Percentiles rank a stretch among this genome's conserved stretches.
Evolutionary conservation across 78 protist genomes (phyloP).

Genomic region (Dictyostelium capitatum): DNA sequence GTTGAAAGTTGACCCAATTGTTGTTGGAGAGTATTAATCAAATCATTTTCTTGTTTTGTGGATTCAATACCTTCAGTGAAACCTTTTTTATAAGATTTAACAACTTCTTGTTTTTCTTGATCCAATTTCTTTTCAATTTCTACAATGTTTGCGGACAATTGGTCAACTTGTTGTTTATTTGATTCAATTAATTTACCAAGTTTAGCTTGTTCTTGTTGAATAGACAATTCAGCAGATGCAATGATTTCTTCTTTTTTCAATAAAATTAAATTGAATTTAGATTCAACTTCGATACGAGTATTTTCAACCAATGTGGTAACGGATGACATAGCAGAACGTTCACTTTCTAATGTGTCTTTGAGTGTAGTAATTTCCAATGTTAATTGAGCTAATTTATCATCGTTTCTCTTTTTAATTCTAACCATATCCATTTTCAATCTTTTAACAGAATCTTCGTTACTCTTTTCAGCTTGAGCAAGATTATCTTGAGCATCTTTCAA

Average conservation of each 20-base stretch:
- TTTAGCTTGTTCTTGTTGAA: neutral
- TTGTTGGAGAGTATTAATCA: constrained; percentile 4
- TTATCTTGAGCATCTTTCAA: constrained; percentile 69
- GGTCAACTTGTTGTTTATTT: constrained; percentile 4
- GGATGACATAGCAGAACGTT: constrained; percentile 38
- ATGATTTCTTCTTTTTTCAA: constrained; percentile 39
- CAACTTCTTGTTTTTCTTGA: constrained; percentile 32
- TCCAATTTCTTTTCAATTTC: neutral
- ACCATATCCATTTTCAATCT: constrained; percentile 57
- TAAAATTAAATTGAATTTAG: constrained; percentile 20
- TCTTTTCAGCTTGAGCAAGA: constrained; percentile 50
- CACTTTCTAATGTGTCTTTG: constrained; percentile 60
- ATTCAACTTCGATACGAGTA: constrained; percentile 45
- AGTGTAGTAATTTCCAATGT: constrained; percentile 48
- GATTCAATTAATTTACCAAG: neutral
- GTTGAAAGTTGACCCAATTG: constrained; percentile 6
- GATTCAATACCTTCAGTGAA: constrained; percentile 61
- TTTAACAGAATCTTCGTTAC: constrained; percentile 45
- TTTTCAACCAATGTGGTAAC: constrained; percentile 38
- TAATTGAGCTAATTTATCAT: constrained; percentile 55
- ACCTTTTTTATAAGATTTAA: constrained; percentile 60
- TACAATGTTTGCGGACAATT: neutral
- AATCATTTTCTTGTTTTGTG: neutral
- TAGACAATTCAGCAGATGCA: neutral
- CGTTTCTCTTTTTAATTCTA: constrained; percentile 57